Percentiles rank a stretch among this genome's conserved stretches.
Conservation (phyloP, 768 basidiomycete genomes). For the Pisolithus sp. region DNA sequence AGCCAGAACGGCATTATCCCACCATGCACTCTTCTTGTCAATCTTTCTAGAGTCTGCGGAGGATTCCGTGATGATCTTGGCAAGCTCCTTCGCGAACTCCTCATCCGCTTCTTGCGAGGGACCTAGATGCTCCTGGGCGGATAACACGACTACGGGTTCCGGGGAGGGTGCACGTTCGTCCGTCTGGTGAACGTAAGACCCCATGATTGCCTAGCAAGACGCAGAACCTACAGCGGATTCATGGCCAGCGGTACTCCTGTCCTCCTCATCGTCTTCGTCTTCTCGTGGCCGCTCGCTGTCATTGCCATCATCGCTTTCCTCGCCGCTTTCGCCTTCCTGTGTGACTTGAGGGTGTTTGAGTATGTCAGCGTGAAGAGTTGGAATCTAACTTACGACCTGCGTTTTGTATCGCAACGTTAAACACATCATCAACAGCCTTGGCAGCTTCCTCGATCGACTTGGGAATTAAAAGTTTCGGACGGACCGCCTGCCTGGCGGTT, state of each 20-base stretch:
- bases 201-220: neutral
- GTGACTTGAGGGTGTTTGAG: conserved; percentile 22
- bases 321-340: conserved; percentile 36
- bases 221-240: conserved; percentile 48
- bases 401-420: conserved; percentile 59
- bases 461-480: conserved; percentile 66
- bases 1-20: conserved; percentile 81
- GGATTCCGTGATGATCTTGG: conserved; percentile 88
- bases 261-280: conserved; percentile 62
- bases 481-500: conserved; percentile 53
- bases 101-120: conserved; percentile 86
- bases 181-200: conserved; percentile 20
- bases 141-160: conserved; percentile 70
- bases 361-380: conserved; percentile 9
- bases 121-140: conserved; percentile 67
- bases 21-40: conserved; percentile 85
- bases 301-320: conserved; percentile 48
- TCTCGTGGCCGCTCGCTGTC: conserved; percentile 35
- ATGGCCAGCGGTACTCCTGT: conserved; percentile 31
- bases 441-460: conserved; percentile 86
- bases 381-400: conserved; percentile 40
- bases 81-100: conserved; percentile 92
- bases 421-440: conserved; percentile 83
- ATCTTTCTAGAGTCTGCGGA: conserved; percentile 78
- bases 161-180: conserved; percentile 76